Base-by-base conservation (phyloP, 208 protist species). In the Naegleria fowleri region DNA sequence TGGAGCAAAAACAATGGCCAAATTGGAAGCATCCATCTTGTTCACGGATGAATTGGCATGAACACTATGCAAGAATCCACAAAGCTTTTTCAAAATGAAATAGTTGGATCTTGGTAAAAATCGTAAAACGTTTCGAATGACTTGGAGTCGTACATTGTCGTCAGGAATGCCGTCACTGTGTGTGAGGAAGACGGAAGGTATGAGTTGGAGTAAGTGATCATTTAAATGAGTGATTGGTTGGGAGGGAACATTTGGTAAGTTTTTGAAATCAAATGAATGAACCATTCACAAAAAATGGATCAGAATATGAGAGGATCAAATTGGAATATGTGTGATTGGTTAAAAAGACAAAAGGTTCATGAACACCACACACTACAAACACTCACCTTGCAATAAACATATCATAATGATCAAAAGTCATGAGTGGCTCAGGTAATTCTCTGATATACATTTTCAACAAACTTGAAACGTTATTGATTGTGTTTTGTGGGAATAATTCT, bases 351-450 rank as follows among this genome's bases (percentile, higher is more conserved):
- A n/a, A n/a, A n/a, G n/a, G n/a, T n/a, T n/a, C n/a, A n/a, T n/a
- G n/a, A n/a, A n/a, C n/a, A n/a, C n/a, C n/a, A n/a, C n/a, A n/a
- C n/a, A n/a, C n/a, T n/a, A n/a, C n/a, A 86, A 40, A 41, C 29
- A 67, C 41, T 39, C 55, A 39, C 11, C 36, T 39, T 33, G 84
- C 84, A 59, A 88, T 58, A 88, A 88, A 88, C 84, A 88, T 88
- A 38, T 88, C 84, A 58, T 88, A 88, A 58, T 88, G 41, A 38
- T 88, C 84, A 88, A 58, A 88, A 7, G 41, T 58, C 19, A 88
- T n/a, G 29, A 88, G 29, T 39, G 84, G 84, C n/a, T 88, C 84
- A 19, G 84, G n/a, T 58, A 88, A 58, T 58, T 88, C 84, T 88
- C 84, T 52, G 38, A 88, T 48, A 48, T 55, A 88, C 41, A 88